Evolutionary conservation across 768 basidiomycete genomes (phyloP).

Genomic region (Termitomyces sp.): DNA sequence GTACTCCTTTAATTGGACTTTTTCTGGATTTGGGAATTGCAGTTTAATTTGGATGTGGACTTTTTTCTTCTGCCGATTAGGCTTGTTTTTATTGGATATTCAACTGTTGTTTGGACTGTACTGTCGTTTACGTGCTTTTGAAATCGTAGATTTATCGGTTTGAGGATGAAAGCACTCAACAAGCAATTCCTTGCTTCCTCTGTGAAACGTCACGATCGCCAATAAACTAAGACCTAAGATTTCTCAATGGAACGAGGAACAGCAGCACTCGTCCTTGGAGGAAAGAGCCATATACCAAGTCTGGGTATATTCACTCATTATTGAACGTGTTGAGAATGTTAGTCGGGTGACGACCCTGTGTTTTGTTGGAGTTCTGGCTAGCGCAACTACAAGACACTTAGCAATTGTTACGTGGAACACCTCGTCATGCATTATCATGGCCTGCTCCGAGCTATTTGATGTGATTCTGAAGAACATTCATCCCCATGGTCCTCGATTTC

Average conservation of each 20-base stretch:
- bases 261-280: not conserved
- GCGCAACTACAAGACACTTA: no score
- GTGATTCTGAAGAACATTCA: not conserved
- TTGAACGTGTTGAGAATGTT: not conserved
- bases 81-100: not conserved
- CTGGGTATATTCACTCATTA: not conserved
- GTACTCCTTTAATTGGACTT: not conserved
- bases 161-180: not conserved
- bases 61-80: not conserved
- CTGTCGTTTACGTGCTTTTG: not conserved
- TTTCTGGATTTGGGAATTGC: not conserved
- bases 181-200: no score
- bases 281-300: not conserved
- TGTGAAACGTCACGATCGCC: not conserved
- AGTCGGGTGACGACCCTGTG: no score
- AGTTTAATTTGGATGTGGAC: not conserved
- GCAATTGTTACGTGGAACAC: no score
- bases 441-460: not conserved
- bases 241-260: not conserved
- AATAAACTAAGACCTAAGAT: no score
- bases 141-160: not conserved
- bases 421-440: no score
- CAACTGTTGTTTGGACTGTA: not conserved
- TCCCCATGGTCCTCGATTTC: not conserved
- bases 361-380: no score